These are phyloP conservation scores for Paraphoma chrysanthemicola DNA, from an alignment of 2,329 filamentous ascomycete genomes.

Conservation along the genomic window DNA sequence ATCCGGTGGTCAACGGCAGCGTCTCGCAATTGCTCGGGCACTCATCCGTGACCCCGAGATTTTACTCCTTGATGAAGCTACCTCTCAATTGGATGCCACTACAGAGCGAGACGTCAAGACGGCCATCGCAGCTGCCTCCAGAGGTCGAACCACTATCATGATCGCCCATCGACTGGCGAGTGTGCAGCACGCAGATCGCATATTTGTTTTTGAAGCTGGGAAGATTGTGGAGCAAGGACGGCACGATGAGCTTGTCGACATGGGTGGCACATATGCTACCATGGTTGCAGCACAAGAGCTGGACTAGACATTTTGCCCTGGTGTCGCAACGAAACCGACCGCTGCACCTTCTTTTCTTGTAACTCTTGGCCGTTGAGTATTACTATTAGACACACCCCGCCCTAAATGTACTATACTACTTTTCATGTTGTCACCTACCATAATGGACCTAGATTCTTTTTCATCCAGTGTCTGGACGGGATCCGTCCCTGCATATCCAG, in stretches of 20 bases:
- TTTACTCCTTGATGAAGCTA: slow-evolving; percentile 56
- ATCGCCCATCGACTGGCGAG: slow-evolving; percentile 81
- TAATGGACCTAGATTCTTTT: not conserved
- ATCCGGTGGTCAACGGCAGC: slow-evolving; percentile 56
- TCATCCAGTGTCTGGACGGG: not conserved
- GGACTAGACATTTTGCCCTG: slow-evolving; percentile 20
- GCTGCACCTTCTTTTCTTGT: not conserved
- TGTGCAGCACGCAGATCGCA: slow-evolving; percentile 79
- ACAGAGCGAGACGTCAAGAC: slow-evolving; percentile 53
- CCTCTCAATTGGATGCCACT: slow-evolving; percentile 55
- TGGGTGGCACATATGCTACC: slow-evolving; percentile 43
- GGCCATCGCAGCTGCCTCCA: slow-evolving; percentile 50
- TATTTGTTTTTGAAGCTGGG: slow-evolving; percentile 77
- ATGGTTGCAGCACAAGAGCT: slow-evolving; percentile 48
- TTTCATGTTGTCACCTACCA: not conserved
- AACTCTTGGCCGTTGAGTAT: not conserved
- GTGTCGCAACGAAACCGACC: not conserved
- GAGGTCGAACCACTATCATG: slow-evolving; percentile 69
- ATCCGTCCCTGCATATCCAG: not conserved
- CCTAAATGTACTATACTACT: slow-evolving; percentile 1
- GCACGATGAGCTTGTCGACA: slow-evolving; percentile 63
- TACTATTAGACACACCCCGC: not conserved
- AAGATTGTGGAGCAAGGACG: slow-evolving; percentile 67
- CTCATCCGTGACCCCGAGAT: slow-evolving; percentile 56
- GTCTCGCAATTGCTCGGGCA: slow-evolving; percentile 55